phyloP scores from a whole-genome alignment of 176 grass and related monocot genomes.

The Ampelocalamus luodianensis region DNA sequence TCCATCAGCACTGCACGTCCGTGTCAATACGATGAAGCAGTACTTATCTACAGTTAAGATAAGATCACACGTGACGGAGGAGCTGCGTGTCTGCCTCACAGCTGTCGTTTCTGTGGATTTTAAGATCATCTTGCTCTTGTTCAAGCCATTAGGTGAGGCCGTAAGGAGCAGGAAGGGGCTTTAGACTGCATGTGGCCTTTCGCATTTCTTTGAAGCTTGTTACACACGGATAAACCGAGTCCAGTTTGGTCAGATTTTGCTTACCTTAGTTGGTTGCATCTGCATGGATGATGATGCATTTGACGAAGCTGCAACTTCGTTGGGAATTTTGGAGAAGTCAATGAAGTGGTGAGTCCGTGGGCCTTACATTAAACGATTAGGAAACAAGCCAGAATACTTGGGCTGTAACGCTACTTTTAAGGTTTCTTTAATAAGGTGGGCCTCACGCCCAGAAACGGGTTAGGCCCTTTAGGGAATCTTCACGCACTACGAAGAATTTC shows the following conservation, averaged over 20 bases:
- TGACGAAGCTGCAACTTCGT: not conserved
- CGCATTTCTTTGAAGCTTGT: not conserved
- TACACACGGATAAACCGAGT: not conserved
- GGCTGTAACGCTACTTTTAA: not conserved
- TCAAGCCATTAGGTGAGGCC: too few relatives aligned
- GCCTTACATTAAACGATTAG: not conserved
- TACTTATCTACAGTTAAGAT: not conserved
- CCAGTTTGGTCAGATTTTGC: not conserved
- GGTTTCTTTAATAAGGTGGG: too few relatives aligned
- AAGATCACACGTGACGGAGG: not conserved
- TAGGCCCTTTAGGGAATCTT: not conserved
- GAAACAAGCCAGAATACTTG: too few relatives aligned
- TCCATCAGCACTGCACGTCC: not conserved
- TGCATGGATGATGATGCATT: not conserved
- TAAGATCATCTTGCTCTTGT: not conserved
- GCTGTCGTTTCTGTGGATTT: not conserved
- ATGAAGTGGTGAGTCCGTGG: not conserved
- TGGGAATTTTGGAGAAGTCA: not conserved
- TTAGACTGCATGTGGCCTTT: not conserved
- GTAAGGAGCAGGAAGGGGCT: not conserved
- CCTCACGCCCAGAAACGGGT: not conserved
- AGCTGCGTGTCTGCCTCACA: slow-evolving; percentile 11
- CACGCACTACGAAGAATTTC: not conserved
- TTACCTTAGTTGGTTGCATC: too few relatives aligned
- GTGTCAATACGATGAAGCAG: not conserved